Conservation (phyloP, 139 green algal species). For the Coccomyxa sp. region DNA sequence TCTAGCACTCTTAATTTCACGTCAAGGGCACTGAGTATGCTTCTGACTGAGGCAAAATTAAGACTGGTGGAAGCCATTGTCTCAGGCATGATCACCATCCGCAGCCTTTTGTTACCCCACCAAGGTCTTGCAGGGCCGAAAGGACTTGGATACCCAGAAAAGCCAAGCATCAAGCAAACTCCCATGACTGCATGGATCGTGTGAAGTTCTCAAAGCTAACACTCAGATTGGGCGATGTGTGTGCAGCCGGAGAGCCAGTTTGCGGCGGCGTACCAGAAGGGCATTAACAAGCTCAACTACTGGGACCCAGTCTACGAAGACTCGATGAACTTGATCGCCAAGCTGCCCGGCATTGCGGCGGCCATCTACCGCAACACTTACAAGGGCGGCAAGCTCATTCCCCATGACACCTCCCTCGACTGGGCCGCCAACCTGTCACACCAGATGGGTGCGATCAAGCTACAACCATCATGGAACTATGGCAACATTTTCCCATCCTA, state of each 20-base stretch:
- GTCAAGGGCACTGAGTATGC: too few relatives aligned
- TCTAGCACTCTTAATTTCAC: too few relatives aligned
- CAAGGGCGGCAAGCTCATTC: conserved; percentile 54
- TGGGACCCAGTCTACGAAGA: conserved; percentile 93
- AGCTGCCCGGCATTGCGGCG: conserved; percentile 84
- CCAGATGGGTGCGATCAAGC: conserved; percentile 81
- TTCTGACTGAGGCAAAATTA: too few relatives aligned
- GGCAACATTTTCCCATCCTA: neutral
- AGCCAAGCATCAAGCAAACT: too few relatives aligned
- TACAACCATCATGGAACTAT: neutral
- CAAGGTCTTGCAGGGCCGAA: too few relatives aligned
- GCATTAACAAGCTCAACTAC: conserved; percentile 88
- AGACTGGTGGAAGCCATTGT: too few relatives aligned
- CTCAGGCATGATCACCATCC: too few relatives aligned
- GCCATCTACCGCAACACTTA: conserved; percentile 81
- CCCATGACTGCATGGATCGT: too few relatives aligned
- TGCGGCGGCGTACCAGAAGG: conserved; percentile 71
- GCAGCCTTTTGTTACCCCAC: too few relatives aligned
- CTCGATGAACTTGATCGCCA: conserved; percentile 89
- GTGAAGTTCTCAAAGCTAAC: too few relatives aligned
- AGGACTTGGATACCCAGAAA: too few relatives aligned
- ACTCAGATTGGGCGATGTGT: neutral
- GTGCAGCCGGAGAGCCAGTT: conserved; percentile 79
- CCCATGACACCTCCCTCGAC: conserved; percentile 71
- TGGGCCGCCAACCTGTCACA: conserved; percentile 92